Conservation (phyloP, 164 flowering plant species). For the Nelumbo lutea region DNA sequence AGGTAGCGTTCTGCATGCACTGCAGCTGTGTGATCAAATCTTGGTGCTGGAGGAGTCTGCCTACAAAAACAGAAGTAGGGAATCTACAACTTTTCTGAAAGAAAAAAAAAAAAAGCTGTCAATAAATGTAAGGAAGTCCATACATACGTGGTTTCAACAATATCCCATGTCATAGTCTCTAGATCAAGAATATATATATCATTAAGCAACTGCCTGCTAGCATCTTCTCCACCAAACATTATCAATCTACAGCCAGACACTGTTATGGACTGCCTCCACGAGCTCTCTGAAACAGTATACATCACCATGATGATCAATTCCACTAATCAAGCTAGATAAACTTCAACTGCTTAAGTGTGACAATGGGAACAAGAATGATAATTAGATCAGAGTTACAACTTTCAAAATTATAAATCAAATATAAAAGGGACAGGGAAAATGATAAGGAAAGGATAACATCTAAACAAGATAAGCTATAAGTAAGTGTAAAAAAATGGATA, state of each 20-base stretch:
- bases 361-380: background rate
- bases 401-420: background rate
- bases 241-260: constrained; percentile 68
- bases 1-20: constrained; percentile 76
- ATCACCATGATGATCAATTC: background rate
- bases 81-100: constrained; percentile 19
- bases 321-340: background rate
- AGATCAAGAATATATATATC: constrained; percentile 80
- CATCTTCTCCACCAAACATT: constrained; percentile 92
- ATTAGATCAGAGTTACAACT: constrained; percentile 1
- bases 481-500: background rate
- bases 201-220: constrained; percentile 51
- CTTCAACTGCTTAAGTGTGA: constrained; percentile 2
- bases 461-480: background rate
- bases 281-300: constrained; percentile 50
- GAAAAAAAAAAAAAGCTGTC: background rate
- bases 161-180: constrained; percentile 75
- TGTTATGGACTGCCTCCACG: constrained; percentile 82
- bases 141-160: constrained; percentile 49
- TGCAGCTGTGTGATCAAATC: constrained; percentile 89
- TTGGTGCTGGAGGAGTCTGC: constrained; percentile 80
- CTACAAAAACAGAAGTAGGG: constrained; percentile 43
- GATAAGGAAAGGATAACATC: background rate
- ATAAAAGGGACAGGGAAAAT: background rate
- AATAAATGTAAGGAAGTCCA: constrained; percentile 1